Percentiles rank a stretch among this genome's conserved stretches.
Conservation (phyloP, 2,329 filamentous ascomycete genomes). For the Cladosporium sp. region DNA sequence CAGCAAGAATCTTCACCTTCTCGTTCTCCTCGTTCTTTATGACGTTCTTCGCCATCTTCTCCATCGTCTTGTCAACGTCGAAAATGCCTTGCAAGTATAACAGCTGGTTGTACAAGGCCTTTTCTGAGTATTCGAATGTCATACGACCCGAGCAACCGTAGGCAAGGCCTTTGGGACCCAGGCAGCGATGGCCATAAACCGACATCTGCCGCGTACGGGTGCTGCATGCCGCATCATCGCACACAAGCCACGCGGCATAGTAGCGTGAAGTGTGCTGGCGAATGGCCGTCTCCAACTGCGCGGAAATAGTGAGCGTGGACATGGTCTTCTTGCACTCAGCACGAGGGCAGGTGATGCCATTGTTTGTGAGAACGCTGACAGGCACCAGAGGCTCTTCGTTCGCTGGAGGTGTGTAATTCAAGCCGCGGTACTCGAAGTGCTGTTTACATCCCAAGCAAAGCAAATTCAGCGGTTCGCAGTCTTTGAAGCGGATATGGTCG, state of each 20-base stretch:
- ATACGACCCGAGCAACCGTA: constrained; percentile 83
- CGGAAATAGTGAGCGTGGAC: constrained; percentile 71
- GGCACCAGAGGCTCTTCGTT: constrained; percentile 40
- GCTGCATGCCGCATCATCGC: constrained; percentile 84
- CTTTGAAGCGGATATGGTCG: constrained; percentile 83
- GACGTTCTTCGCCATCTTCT: constrained; percentile 38
- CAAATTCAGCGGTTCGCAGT: constrained; percentile 73
- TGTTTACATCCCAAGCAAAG: constrained; percentile 80
- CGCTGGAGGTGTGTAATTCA: constrained; percentile 48
- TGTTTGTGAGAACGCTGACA: constrained; percentile 63
- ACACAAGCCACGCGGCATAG: constrained; percentile 89
- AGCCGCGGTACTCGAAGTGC: constrained; percentile 72
- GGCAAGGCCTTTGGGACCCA: constrained; percentile 82
- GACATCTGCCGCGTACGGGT: constrained; percentile 87
- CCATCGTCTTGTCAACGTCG: constrained; percentile 80
- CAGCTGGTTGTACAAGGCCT: constrained; percentile 91
- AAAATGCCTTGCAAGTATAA: constrained; percentile 83
- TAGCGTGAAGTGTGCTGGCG: constrained; percentile 76
- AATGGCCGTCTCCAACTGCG: constrained; percentile 84
- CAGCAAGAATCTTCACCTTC: constrained; percentile 65
- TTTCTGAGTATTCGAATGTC: constrained; percentile 84
- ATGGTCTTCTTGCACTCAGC: constrained; percentile 64
- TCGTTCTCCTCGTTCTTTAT: constrained; percentile 56
- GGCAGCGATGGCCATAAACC: constrained; percentile 86
- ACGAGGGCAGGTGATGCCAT: constrained; percentile 71